phyloP scores from a whole-genome alignment of 2,329 filamentous ascomycete species.

The Colletotrichum sp. region DNA sequence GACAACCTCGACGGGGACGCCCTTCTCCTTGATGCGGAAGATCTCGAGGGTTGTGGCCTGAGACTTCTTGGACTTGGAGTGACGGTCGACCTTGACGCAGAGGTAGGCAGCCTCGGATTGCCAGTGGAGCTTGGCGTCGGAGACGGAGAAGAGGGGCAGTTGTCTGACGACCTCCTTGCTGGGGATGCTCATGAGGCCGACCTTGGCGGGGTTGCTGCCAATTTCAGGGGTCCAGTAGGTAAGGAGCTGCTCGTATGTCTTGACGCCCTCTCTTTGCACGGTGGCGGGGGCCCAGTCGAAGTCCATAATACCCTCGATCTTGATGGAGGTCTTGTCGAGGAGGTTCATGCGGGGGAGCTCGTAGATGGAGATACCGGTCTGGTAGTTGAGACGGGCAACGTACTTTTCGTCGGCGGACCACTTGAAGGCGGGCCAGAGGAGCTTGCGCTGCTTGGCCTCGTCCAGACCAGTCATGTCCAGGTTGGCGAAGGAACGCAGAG shows the following conservation, averaged over 20 bases:
- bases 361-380: slow-evolving; percentile 89
- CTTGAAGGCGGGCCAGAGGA: slow-evolving; percentile 99
- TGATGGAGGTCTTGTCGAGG: slow-evolving; percentile 89
- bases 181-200: slow-evolving; percentile 94
- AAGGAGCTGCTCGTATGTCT: slow-evolving; percentile 93
- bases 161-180: slow-evolving; percentile 94
- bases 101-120: slow-evolving; percentile 93
- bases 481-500: slow-evolving; percentile 91
- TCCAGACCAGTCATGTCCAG: slow-evolving; percentile 75
- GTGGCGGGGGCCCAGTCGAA: slow-evolving; percentile 96
- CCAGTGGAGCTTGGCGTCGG: slow-evolving; percentile 98
- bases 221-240: slow-evolving; percentile 99
- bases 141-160: slow-evolving; percentile 96
- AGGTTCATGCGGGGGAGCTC: slow-evolving; percentile 89
- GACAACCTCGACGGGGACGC: slow-evolving; percentile 96
- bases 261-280: slow-evolving; percentile 81
- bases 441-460: slow-evolving; percentile 75
- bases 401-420: slow-evolving; percentile 99
- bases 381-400: slow-evolving; percentile 88
- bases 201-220: slow-evolving; percentile 96
- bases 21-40: slow-evolving; percentile 97
- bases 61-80: slow-evolving; percentile 99
- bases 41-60: slow-evolving; percentile 97
- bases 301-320: slow-evolving; percentile 95
- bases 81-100: slow-evolving; percentile 97